phyloP scores from a whole-genome alignment of 2,329 filamentous ascomycete species.

The Rhynchosporium agropyri region DNA sequence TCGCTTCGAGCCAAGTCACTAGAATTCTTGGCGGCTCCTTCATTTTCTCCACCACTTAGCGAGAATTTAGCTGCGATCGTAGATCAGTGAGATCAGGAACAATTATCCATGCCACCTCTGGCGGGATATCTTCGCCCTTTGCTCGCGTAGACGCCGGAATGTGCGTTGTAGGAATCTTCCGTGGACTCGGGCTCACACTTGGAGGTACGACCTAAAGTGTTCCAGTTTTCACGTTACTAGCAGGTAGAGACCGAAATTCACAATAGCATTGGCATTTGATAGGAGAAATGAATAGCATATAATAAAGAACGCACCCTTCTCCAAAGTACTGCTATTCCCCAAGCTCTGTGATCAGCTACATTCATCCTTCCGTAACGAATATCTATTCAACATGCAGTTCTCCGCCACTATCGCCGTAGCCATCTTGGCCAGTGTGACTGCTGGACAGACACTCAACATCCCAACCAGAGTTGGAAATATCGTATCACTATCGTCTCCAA shows the following conservation, averaged over 20 bases:
- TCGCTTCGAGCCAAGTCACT: not conserved
- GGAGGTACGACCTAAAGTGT: constrained; percentile 2
- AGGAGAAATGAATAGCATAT: not conserved
- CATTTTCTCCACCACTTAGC: constrained; percentile 10
- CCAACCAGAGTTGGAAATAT: constrained; percentile 26
- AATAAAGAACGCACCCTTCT: not conserved
- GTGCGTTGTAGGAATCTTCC: constrained; percentile 2
- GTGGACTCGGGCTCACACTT: not conserved
- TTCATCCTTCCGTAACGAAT: constrained; percentile 6
- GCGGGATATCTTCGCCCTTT: not conserved
- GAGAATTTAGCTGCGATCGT: not conserved
- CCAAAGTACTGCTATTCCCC: not conserved
- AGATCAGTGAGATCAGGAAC: not conserved
- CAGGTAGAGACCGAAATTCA: not conserved
- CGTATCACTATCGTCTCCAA: constrained; percentile 26
- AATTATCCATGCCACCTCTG: constrained; percentile 2
- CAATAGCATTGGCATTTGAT: not conserved
- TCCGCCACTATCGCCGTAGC: constrained; percentile 26
- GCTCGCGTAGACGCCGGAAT: not conserved
- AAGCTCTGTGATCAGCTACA: constrained; percentile 1
- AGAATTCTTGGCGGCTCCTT: constrained; percentile 3
- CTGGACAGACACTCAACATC: constrained; percentile 32
- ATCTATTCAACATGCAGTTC: constrained; percentile 28
- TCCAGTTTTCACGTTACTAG: constrained; percentile 8
- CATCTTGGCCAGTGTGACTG: constrained; percentile 28